Conservation (phyloP, 148 eudicot genomes). For the Camellia japonica region DNA sequence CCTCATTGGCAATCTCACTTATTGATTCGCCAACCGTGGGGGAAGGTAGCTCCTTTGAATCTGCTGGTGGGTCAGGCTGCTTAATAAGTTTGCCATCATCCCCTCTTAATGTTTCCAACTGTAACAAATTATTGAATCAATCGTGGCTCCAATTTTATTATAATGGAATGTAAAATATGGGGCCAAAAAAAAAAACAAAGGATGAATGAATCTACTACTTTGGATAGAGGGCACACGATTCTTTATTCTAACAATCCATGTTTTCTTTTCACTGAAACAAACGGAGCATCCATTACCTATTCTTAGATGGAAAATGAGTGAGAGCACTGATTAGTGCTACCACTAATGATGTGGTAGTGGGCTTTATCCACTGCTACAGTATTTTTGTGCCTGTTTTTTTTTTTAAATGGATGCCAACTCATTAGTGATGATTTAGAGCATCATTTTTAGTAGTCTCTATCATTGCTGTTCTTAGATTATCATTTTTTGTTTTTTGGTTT, state of each 20-base stretch:
- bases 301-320: no score
- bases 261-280: neutral
- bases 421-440: no score
- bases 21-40: conserved; percentile 7
- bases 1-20: conserved; percentile 6
- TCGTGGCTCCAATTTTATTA: neutral
- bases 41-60: conserved; percentile 19
- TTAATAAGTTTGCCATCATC: conserved; percentile 9
- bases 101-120: conserved; percentile 42
- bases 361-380: no score
- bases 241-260: no score
- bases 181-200: neutral
- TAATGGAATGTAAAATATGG: neutral
- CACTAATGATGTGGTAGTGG: no score
- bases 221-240: no score
- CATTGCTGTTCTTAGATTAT: no score
- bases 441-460: no score
- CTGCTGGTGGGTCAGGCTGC: conserved; percentile 24
- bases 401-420: no score
- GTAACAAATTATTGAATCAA: conserved; percentile 1
- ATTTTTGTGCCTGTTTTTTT: no score
- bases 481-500: no score
- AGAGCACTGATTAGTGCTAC: no score
- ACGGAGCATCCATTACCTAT: neutral
- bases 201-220: neutral